Conservation (phyloP, 345 rosid genomes). For the Salix purpurea region DNA sequence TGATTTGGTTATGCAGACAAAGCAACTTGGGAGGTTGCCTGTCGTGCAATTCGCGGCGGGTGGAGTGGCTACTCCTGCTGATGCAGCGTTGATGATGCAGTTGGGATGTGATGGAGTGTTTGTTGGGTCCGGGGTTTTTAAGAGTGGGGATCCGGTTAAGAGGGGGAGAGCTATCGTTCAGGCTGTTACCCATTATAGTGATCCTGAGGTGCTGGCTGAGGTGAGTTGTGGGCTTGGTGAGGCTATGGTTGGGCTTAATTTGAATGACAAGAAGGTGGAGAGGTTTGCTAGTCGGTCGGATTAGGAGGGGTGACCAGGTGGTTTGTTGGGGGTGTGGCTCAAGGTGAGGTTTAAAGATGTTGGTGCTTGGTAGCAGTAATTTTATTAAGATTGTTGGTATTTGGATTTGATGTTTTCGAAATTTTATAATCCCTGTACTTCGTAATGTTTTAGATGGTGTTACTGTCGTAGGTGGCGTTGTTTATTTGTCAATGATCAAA, state of each 20-base stretch:
- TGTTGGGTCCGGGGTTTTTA: slow-evolving; percentile 32
- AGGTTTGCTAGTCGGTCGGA: slow-evolving; percentile 33
- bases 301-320: background rate
- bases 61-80: slow-evolving; percentile 30
- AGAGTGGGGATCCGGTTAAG: slow-evolving; percentile 27
- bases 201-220: slow-evolving; percentile 24
- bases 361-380: background rate
- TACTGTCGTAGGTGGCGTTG: background rate
- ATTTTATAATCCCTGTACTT: background rate
- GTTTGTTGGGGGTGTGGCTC: background rate
- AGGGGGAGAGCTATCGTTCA: slow-evolving; percentile 30
- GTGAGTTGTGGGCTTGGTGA: slow-evolving; percentile 37
- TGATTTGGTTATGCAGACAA: slow-evolving; percentile 31
- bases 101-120: slow-evolving; percentile 30
- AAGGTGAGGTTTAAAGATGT: slow-evolving; percentile 7
- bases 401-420: background rate
- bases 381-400: background rate
- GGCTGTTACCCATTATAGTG: slow-evolving; percentile 31
- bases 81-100: slow-evolving; percentile 33
- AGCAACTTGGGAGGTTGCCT: slow-evolving; percentile 27
- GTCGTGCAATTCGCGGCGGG: slow-evolving; percentile 33
- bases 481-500: background rate
- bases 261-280: slow-evolving; percentile 31
- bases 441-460: background rate
- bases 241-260: slow-evolving; percentile 34